Evolutionary conservation across 495 filamentous ascomycete species (phyloP).

Genomic region (Clavariopsis aquatica): DNA sequence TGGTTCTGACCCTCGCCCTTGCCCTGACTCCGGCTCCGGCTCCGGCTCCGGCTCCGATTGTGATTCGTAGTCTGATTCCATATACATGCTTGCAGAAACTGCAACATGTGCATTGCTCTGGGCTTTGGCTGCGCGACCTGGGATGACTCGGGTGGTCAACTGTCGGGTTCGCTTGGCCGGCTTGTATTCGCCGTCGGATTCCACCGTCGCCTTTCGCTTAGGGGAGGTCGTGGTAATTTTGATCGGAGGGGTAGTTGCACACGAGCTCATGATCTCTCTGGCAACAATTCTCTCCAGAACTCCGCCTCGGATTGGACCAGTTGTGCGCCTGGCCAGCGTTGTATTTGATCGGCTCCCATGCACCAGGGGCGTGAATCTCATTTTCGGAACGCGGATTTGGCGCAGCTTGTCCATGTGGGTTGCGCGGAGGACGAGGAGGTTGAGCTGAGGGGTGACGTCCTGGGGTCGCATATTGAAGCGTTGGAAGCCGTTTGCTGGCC

Average conservation of each 20-base stretch:
- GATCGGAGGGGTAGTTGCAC: neutral
- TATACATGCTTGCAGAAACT: no score
- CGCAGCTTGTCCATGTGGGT: slow-evolving; percentile 13
- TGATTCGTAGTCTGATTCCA: no score
- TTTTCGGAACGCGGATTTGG: neutral
- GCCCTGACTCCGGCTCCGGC: neutral
- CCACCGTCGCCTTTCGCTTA: neutral
- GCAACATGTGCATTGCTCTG: neutral
- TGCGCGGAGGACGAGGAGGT: slow-evolving; percentile 8
- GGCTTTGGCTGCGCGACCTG: neutral
- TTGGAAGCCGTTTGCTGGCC: neutral
- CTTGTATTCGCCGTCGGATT: neutral
- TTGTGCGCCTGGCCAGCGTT: neutral
- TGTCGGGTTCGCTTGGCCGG: neutral
- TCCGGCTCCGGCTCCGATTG: neutral
- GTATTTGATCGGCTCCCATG: neutral
- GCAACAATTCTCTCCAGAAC: slow-evolving; percentile 25
- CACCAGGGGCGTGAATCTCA: neutral
- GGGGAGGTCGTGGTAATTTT: neutral
- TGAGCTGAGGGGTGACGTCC: slow-evolving; percentile 13
- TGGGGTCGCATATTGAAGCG: neutral
- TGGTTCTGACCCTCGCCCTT: neutral
- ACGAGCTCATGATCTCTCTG: slow-evolving; percentile 23
- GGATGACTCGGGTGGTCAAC: neutral
- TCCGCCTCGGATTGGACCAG: slow-evolving; percentile 23